phyloP scores from a whole-genome alignment of 148 eudicot genomes.

The Camellia lanceoleosa region DNA sequence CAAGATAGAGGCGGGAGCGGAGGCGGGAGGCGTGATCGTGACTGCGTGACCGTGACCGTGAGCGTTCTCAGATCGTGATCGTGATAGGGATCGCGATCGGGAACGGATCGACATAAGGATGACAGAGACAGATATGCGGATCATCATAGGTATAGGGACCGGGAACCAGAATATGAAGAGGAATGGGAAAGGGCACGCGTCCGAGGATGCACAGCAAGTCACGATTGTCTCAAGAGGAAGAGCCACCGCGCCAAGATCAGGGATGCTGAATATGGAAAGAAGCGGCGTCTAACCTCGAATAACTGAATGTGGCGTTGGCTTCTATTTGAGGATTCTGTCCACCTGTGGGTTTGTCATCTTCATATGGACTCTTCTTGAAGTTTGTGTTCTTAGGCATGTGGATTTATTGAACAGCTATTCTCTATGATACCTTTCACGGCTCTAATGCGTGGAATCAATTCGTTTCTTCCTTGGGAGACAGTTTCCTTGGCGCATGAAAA shows the following conservation, averaged over 20 bases:
- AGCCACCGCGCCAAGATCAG: constrained; percentile 58
- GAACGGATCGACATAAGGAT: constrained; percentile 60
- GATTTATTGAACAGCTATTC: not conserved
- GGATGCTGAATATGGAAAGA: constrained; percentile 76
- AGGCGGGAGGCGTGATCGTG: constrained; percentile 53
- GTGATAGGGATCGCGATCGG: not conserved
- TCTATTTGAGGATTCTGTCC: not conserved
- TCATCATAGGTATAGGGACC: constrained; percentile 71
- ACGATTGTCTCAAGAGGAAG: constrained; percentile 44
- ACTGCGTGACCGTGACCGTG: constrained; percentile 34
- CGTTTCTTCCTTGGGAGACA: constrained; percentile 15
- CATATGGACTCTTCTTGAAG: constrained; percentile 14
- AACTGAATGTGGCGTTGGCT: constrained; percentile 5
- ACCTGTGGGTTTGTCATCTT: constrained; percentile 9
- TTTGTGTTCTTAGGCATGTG: constrained; percentile 2
- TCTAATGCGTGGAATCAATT: not conserved
- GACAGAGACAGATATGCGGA: constrained; percentile 67
- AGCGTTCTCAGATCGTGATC: no score
- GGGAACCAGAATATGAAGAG: constrained; percentile 65
- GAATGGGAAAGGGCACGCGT: constrained; percentile 84
- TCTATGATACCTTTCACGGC: not conserved
- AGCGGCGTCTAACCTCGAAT: constrained; percentile 64
- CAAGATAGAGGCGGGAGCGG: constrained; percentile 61
- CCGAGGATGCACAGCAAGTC: constrained; percentile 69
- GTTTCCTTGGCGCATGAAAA: constrained; percentile 9